Evolutionary conservation across 2,329 filamentous ascomycete genomes (phyloP), one percentile per base, ranked within the genome.

Genomic region (Annulohypoxylon truncatum): DNA sequence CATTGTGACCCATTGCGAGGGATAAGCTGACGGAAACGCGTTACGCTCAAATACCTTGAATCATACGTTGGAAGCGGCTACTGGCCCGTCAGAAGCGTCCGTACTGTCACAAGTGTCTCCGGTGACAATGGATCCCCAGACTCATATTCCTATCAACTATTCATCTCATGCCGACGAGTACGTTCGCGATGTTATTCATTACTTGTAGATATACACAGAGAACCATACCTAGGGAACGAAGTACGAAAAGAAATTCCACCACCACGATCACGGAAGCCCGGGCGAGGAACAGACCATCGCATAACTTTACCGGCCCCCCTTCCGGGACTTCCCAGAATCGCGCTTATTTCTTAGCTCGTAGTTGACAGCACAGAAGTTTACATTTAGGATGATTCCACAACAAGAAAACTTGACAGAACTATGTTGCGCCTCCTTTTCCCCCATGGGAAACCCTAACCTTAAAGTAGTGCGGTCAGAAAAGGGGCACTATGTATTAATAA

Each of bases 31-130:
- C 15, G 64, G 64, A 1, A 13, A 7, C 26, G 60, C 52, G 3
- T 35, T 65, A 4, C 15, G 18, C 38, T 67, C 61, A 0, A 52
- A 62, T 10, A 57, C 40, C 29, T 13, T 53, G 20, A 35, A 13
- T 8, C 65, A 57, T 46, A 22, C 18, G 1, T 22, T 54, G 15
- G 40, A 29, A 15, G 29, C 15, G 18, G 13, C 18, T 10, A 13
- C 29, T 26, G n/a, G 40, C 35, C 15, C 31, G 2, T n/a, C 44
- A 13, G 18, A 50, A 5, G 26, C 31, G 0, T 44, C 47, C 1
- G 56, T 69, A 1, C 7, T 26, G n/a, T 52, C 64, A 29, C 59
- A 64, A 4, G 56, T 69, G n/a, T 52, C 67, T n/a, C 67, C 64
- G 18, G 31, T 35, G 31, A 35, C 33, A 4, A 29, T 12, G 1